Conservation (phyloP, 2,329 filamentous ascomycete species). For the Neopestalotiopsis sp. region DNA sequence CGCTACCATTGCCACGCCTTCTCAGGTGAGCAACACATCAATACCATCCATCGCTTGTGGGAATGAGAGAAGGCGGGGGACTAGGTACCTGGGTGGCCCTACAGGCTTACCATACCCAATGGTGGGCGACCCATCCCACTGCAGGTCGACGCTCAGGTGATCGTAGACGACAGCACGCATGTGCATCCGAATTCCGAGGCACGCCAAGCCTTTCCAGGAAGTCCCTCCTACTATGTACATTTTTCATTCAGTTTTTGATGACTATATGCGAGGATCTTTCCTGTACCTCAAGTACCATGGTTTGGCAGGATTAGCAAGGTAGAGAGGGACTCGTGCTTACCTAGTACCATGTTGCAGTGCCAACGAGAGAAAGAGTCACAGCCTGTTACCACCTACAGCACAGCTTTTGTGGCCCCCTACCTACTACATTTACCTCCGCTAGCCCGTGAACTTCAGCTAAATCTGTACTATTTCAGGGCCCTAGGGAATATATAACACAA, state of each 20-base stretch:
- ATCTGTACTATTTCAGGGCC: no score
- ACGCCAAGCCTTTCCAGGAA: not conserved
- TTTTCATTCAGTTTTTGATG: not conserved
- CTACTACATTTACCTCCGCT: no score
- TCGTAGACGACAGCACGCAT: not conserved
- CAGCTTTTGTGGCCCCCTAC: no score
- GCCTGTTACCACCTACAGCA: no score
- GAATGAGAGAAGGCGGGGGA: not conserved
- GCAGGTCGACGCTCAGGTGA: slow-evolving; percentile 9
- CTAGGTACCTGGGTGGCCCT: not conserved
- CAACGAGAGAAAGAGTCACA: no score
- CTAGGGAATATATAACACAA: no score
- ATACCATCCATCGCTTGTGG: slow-evolving; percentile 13
- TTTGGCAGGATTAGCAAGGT: not conserved
- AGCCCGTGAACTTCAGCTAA: no score
- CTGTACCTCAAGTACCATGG: not conserved
- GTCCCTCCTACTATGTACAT: not conserved
- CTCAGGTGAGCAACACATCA: no score
- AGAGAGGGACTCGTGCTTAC: no score
- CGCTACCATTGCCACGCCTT: slow-evolving; percentile 16
- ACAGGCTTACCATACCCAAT: not conserved
- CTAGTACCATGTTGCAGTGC: no score
- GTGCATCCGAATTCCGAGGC: slow-evolving; percentile 2
- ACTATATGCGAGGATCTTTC: not conserved
- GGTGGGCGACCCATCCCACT: not conserved